Evolutionary conservation across 371 early-diverging fungal genomes (phyloP), one percentile per base, ranked within the genome.

Genomic region (Zopfochytrium polystomum): DNA sequence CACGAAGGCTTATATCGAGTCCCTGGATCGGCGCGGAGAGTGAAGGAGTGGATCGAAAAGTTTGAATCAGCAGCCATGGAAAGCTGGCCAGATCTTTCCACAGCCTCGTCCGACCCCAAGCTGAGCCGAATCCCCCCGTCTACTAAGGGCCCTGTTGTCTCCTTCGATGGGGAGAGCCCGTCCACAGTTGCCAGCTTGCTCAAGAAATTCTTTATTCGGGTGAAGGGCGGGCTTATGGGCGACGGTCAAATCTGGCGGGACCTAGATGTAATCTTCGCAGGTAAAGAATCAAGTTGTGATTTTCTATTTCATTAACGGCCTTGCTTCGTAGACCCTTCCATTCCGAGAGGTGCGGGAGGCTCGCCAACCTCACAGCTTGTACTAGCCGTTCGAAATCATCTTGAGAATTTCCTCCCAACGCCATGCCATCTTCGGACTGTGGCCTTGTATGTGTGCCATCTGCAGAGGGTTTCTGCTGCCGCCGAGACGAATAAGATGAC

Each of bases 401-500:
- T 38, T 18, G 18, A 11, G 38, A 38, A 38, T 7, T 18, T 11
- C 18, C 38, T 38, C 18, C 38, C 38, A 38, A 38, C 56, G 4
- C 34, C 23, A 26, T 4, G 11, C 11, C 56, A 56, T 23, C 56
- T 56, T 11, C 34, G 20, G 25, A 56, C 56, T 11, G n/a, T 45
- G 29, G 23, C 45, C 7, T 22, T 26, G 26, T 5, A 33, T 29
- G 27, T 56, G 42, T 26, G 6, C 23, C 56, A 56, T 45, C 46
- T 56, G 11, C 3, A 42, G 25, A 11, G 46, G 15, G 56, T 56
- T 3, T 7, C 45, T 18, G 11, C 18, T 7, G 13, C 18, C 6
- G 31, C 56, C 13, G 27, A 15, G 20, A 23, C 26, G 18, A 56
- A 56, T 26, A 56, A 56, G 56, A 56, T 56, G 56, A 56, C 56